A percentile compares a stretch with the other conserved stretches of the same genome.
Conservation (phyloP, 768 basidiomycete species). For the Chiua virens region DNA sequence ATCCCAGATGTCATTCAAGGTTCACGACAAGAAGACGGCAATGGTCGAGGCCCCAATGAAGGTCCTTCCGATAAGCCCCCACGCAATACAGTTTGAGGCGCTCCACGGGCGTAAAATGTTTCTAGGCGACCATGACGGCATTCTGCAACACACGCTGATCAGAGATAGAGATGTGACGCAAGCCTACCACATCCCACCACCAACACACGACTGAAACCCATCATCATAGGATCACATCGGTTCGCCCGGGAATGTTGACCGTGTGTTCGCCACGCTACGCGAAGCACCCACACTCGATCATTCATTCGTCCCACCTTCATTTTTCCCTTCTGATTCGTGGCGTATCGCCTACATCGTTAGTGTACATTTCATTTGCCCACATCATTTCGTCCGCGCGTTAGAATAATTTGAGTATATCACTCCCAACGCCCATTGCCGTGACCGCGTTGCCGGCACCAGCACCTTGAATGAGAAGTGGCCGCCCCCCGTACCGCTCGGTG, state of each 20-base stretch:
- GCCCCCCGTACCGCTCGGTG: constrained; percentile 83
- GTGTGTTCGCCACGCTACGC: too few relatives aligned
- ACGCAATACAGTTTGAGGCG: neutral
- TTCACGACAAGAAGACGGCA: neutral
- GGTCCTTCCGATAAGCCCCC: constrained; percentile 8
- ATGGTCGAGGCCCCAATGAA: neutral
- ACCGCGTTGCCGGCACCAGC: constrained; percentile 98
- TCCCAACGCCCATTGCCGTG: constrained; percentile 96
- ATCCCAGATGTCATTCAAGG: neutral
- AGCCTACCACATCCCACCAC: neutral
- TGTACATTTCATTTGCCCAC: constrained; percentile 5
- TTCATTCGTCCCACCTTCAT: neutral
- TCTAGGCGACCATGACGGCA: too few relatives aligned
- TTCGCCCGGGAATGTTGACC: too few relatives aligned
- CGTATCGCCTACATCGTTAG: neutral
- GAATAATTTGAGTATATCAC: constrained; percentile 69
- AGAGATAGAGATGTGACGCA: neutral
- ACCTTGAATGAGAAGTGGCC: constrained; percentile 93
- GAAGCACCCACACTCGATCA: too few relatives aligned
- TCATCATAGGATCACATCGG: too few relatives aligned
- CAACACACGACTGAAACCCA: too few relatives aligned
- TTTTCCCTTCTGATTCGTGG: neutral
- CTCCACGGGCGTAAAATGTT: too few relatives aligned
- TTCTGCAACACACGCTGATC: neutral
- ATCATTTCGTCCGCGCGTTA: constrained; percentile 9